Evolutionary conservation across 2,329 filamentous ascomycete species (phyloP), one percentile per base, ranked within the genome.

Genomic region (Apiospora koreana): DNA sequence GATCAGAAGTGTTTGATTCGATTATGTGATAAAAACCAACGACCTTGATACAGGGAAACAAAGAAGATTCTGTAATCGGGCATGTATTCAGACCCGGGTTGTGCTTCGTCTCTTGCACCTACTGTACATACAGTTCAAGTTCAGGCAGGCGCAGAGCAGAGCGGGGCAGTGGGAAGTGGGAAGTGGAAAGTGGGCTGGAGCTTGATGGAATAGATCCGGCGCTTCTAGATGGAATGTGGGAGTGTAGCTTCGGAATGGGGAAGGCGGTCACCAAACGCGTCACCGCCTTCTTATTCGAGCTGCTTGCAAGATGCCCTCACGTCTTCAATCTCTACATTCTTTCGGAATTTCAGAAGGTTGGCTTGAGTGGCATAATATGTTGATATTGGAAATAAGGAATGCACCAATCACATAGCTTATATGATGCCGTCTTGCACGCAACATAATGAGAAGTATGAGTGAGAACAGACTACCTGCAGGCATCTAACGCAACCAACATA

Each of bases 131-230:
- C n/a, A n/a, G n/a, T 2, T 10, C 21, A 3, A 14, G 54, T 38
- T 5, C 54, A 38, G 21, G 18, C 54, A 62, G 31, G 31, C 31
- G 23, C 18, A 8, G 31, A 62, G 54, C 54, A 31, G 54, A 31
- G 54, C 54, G n/a, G n/a, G n/a, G n/a, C n/a, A 38, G 31, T 18
- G 38, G 54, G 54, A 38, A 38, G 54, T 62, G 31, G 54, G 54
- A n/a, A 38, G 31, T 18, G 38, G 54, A 31, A 38, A 38, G 54
- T 62, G 31, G 54, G 54, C 54, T 62, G 54, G 54, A 62, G 54
- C 54, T 62, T 62, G 31, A 38, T 38, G 18, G 54, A 62, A 62
- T 62, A 62, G 54, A 62, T 62, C 54, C 54, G 54, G 54, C n/a
- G 21, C 54, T 62, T 62, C 54, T 62, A 62, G 54, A 62, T 38